Conservation (phyloP, 495 filamentous ascomycete species). For the Mycothermus thermophilus region DNA sequence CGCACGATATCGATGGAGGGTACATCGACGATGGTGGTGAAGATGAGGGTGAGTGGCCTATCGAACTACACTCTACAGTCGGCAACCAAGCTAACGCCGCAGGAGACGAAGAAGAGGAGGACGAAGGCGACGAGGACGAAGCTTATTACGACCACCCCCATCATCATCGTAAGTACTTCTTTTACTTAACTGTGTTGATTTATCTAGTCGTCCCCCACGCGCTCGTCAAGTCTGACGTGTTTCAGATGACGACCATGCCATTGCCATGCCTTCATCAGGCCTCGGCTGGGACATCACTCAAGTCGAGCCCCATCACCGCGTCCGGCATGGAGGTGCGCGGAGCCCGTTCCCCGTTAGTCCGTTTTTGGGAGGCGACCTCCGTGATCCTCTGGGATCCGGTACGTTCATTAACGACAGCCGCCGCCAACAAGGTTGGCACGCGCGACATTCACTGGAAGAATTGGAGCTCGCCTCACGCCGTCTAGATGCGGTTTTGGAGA, state of each 20-base stretch:
- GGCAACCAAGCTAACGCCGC: conserved; percentile 18
- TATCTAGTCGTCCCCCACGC: no score
- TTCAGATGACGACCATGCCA: conserved; percentile 39
- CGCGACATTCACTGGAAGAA: neutral
- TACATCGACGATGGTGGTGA: conserved; percentile 54
- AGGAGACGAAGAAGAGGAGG: conserved; percentile 58
- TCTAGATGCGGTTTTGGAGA: no score
- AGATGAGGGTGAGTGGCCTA: conserved; percentile 39
- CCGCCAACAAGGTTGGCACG: neutral
- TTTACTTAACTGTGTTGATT: conserved; percentile 7
- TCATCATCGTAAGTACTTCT: conserved; percentile 46
- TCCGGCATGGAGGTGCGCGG: conserved; percentile 16
- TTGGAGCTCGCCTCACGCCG: no score
- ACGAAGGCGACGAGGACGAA: conserved; percentile 56
- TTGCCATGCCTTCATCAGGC: conserved; percentile 23
- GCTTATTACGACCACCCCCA: conserved; percentile 52
- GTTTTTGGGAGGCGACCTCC: conserved; percentile 31
- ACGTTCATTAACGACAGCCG: conserved; percentile 11
- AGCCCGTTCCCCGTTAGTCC: conserved; percentile 25
- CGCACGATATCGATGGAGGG: conserved; percentile 36
- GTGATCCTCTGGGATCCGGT: conserved; percentile 30
- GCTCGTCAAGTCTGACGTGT: conserved; percentile 12
- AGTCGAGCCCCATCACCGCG: conserved; percentile 23
- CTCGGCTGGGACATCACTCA: conserved; percentile 33
- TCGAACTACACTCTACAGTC: conserved; percentile 6